Evolutionary conservation across 768 basidiomycete genomes (phyloP).

Genomic region (Boletus vermiculosoides): DNA sequence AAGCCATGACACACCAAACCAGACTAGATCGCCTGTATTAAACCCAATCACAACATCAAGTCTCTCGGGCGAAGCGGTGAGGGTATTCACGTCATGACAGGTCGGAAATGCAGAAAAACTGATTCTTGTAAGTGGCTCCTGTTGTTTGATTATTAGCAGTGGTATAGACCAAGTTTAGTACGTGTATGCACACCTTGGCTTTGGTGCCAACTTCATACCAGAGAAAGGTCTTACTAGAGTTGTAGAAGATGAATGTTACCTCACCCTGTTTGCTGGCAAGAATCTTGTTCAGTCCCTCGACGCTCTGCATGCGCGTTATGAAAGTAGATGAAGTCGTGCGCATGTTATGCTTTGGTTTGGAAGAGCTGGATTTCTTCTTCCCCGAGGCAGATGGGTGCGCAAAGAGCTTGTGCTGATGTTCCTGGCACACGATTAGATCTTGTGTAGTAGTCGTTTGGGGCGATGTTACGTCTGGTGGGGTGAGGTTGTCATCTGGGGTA

Average conservation of each 20-base stretch:
- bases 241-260: constrained; percentile 83
- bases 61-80: constrained; percentile 74
- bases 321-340: constrained; percentile 91
- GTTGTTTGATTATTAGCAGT: constrained; percentile 11
- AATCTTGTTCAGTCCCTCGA: constrained; percentile 70
- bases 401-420: constrained; percentile 57
- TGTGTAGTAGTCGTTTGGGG: constrained; percentile 35
- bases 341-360: constrained; percentile 88
- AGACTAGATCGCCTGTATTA: constrained; percentile 90
- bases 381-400: constrained; percentile 43
- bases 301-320: constrained; percentile 80
- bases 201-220: constrained; percentile 89
- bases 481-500: constrained; percentile 58
- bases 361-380: constrained; percentile 60
- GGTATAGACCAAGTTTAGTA: background rate
- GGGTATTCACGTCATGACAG: constrained; percentile 82
- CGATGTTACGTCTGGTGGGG: constrained; percentile 40
- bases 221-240: constrained; percentile 75
- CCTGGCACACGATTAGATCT: constrained; percentile 27
- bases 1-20: constrained; percentile 68
- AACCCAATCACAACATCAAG: constrained; percentile 93
- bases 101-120: constrained; percentile 87
- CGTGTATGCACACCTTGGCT: constrained; percentile 57
- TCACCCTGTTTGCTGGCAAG: constrained; percentile 84
- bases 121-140: constrained; percentile 87